phyloP scores from a whole-genome alignment of 2,329 filamentous ascomycete species.

The Aspergillus flavus region DNA sequence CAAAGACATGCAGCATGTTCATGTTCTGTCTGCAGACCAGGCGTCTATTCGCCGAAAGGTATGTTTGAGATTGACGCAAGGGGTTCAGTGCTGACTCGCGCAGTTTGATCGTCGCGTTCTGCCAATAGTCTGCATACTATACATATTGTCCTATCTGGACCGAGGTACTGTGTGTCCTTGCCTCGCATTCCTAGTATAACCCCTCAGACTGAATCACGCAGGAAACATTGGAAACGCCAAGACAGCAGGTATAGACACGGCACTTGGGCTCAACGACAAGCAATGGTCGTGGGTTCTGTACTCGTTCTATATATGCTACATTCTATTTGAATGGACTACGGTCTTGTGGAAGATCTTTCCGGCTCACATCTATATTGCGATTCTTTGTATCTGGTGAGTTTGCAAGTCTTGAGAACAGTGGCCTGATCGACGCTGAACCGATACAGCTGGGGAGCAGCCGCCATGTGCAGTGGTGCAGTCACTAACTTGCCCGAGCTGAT shows the following conservation, averaged over 20 bases:
- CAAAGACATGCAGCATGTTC: not conserved
- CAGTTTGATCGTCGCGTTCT: slow-evolving; percentile 26
- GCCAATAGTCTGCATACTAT: slow-evolving; percentile 28
- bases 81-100: not conserved
- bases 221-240: slow-evolving; percentile 31
- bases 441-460: slow-evolving; percentile 28
- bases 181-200: not conserved
- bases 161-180: slow-evolving; percentile 17
- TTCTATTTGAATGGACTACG: slow-evolving; percentile 29
- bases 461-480: slow-evolving; percentile 29
- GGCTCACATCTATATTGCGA: slow-evolving; percentile 25
- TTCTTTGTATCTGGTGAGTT: slow-evolving; percentile 26
- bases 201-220: not conserved
- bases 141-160: slow-evolving; percentile 28
- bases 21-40: not conserved
- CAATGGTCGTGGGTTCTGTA: slow-evolving; percentile 31
- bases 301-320: slow-evolving; percentile 30
- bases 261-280: slow-evolving; percentile 20
- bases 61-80: not conserved
- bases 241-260: slow-evolving; percentile 24
- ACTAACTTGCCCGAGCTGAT: slow-evolving; percentile 23
- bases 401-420: no score
- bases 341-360: slow-evolving; percentile 30
- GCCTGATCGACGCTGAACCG: not conserved
- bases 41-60: slow-evolving; percentile 3